phyloP scores from a whole-genome alignment of 139 green algal species.

The Tetraselmis striata region DNA sequence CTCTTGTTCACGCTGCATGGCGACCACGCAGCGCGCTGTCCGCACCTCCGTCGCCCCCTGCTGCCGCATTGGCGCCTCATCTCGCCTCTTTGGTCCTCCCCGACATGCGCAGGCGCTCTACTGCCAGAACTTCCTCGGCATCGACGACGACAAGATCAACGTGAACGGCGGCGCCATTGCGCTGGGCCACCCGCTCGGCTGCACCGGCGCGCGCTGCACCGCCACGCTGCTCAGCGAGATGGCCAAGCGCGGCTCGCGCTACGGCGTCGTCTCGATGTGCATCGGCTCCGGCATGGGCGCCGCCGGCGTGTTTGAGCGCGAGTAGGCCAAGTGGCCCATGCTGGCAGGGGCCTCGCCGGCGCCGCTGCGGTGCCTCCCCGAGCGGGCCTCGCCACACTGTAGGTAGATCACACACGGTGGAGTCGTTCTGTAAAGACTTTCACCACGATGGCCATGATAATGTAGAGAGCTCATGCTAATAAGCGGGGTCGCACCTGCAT shows the following conservation, averaged over 20 bases:
- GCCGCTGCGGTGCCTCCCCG: background rate
- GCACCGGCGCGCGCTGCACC: constrained; percentile 75
- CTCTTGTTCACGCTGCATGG: no score
- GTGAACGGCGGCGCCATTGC: constrained; percentile 96
- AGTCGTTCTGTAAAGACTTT: no score
- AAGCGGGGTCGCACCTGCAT: no score
- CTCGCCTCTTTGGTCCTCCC: no score
- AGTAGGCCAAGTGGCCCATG: no score
- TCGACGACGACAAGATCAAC: constrained; percentile 89
- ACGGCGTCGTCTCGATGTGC: constrained; percentile 97
- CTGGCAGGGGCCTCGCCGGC: constrained; percentile 3
- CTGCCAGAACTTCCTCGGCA: constrained; percentile 73
- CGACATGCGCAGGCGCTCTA: constrained; percentile 71
- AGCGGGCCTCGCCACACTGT: no score
- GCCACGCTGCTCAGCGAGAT: constrained; percentile 97
- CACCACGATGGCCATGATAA: no score
- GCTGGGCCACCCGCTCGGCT: constrained; percentile 91
- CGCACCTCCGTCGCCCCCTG: no score
- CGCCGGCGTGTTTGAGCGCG: constrained; percentile 82
- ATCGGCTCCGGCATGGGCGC: constrained; percentile 94
- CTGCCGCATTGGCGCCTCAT: no score
- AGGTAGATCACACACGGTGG: no score
- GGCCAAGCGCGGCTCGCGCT: constrained; percentile 76
- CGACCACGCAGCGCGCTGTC: no score
- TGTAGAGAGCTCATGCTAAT: no score